A percentile compares a stretch with the other conserved stretches of the same genome.
These are phyloP conservation scores for Solanum commersonii DNA, from an alignment of 257 asterid species.

Conservation along the genomic window DNA sequence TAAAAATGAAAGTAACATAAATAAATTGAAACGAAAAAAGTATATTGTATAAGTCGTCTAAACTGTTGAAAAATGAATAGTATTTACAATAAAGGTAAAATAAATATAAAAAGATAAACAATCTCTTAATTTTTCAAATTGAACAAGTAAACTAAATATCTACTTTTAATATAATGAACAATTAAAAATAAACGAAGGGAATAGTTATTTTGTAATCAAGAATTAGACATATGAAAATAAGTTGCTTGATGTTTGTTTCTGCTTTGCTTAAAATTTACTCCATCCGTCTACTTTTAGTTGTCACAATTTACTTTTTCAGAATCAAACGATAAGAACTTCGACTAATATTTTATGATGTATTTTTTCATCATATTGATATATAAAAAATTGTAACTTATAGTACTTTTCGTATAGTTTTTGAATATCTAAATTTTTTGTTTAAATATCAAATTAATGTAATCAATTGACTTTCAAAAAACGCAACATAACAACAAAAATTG, in stretches of 20 bases:
- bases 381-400: too few relatives aligned
- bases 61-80: background rate
- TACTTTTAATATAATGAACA: too few relatives aligned
- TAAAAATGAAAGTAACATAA: background rate
- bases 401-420: too few relatives aligned
- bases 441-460: too few relatives aligned
- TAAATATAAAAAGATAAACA: too few relatives aligned
- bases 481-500: background rate
- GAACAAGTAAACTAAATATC: too few relatives aligned
- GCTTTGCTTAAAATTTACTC: background rate
- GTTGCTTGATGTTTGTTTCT: background rate
- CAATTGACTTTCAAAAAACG: accelerated
- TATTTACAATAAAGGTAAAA: background rate
- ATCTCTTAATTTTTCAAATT: background rate
- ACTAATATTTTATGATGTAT: too few relatives aligned
- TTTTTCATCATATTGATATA: too few relatives aligned
- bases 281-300: too few relatives aligned
- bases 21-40: background rate
- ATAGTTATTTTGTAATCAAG: background rate
- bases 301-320: accelerated
- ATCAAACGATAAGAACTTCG: too few relatives aligned
- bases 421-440: too few relatives aligned
- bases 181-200: background rate
- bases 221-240: background rate
- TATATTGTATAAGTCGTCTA: background rate